These are phyloP conservation scores for Dothistroma pini DNA, from an alignment of 2,329 filamentous ascomycete genomes.

Conservation along the genomic window DNA sequence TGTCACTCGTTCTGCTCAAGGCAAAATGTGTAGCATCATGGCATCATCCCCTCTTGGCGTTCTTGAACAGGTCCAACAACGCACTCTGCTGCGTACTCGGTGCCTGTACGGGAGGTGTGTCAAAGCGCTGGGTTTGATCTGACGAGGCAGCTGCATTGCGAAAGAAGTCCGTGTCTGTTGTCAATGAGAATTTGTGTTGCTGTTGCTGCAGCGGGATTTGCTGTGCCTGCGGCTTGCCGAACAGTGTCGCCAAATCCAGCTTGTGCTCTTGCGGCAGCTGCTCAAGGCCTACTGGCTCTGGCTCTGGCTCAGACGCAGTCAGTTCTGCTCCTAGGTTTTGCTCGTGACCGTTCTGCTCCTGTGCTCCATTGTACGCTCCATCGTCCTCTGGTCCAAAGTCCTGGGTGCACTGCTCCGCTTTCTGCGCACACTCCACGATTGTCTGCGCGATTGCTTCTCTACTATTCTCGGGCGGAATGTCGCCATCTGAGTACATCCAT, in stretches of 20 bases:
- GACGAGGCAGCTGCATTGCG: slow-evolving; percentile 13
- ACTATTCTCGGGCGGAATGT: slow-evolving; percentile 37
- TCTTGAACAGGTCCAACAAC: slow-evolving; percentile 28
- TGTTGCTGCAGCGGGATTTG: slow-evolving; percentile 9
- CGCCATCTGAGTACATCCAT: slow-evolving; percentile 63
- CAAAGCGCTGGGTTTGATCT: slow-evolving; percentile 1
- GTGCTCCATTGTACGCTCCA: slow-evolving; percentile 22
- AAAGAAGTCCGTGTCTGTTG: slow-evolving; percentile 27
- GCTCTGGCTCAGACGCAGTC: neutral
- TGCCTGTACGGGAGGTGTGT: neutral
- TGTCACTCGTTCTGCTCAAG: neutral
- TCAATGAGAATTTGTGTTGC: slow-evolving; percentile 10
- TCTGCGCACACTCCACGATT: slow-evolving; percentile 54
- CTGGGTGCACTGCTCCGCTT: slow-evolving; percentile 40
- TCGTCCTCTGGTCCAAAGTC: slow-evolving; percentile 2
- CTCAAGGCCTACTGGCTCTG: slow-evolving; percentile 44
- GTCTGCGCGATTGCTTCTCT: slow-evolving; percentile 51
- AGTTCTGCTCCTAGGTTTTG: neutral
- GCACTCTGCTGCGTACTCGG: slow-evolving; percentile 2
- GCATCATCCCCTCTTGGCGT: slow-evolving; percentile 16
- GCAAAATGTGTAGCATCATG: neutral
- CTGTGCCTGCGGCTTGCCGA: slow-evolving; percentile 16
- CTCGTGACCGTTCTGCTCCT: slow-evolving; percentile 27
- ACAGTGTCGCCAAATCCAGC: slow-evolving; percentile 28
- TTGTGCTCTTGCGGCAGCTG: slow-evolving; percentile 1